Conservation (phyloP, 257 asterid species). For the Solanum paucissectum region DNA sequence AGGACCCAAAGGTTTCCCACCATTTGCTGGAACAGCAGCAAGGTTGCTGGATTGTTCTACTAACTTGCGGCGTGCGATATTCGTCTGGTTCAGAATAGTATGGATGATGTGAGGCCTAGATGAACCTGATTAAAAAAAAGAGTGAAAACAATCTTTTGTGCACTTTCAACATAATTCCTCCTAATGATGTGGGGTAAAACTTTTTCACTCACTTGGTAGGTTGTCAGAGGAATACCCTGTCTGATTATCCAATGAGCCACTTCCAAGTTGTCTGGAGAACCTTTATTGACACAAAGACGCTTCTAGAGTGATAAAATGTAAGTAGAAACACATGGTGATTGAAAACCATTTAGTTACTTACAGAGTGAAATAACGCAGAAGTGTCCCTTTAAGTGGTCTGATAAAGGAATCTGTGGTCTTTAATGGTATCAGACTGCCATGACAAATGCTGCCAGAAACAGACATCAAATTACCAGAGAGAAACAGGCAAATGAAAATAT, state of each 20-base stretch:
- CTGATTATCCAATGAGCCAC: constrained; percentile 15
- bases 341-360: constrained; percentile 26
- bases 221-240: constrained; percentile 23
- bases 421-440: constrained; percentile 21
- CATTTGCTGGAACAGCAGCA: constrained; percentile 38
- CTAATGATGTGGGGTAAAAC: neutral
- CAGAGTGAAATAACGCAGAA: constrained; percentile 41
- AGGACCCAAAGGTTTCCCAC: constrained; percentile 12
- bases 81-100: constrained; percentile 14
- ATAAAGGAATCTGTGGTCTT: constrained; percentile 23
- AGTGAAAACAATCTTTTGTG: constrained; percentile 2
- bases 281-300: constrained; percentile 23
- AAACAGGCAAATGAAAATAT: neutral
- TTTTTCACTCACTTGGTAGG: constrained; percentile 31
- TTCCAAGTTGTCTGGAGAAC: constrained; percentile 4
- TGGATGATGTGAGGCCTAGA: constrained; percentile 14
- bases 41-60: constrained; percentile 49
- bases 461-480: constrained; percentile 5
- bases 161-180: neutral
- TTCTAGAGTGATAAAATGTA: constrained; percentile 7
- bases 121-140: constrained; percentile 24
- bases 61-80: constrained; percentile 36
- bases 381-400: constrained; percentile 22
- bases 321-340: neutral
- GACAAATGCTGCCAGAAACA: constrained; percentile 36